These are phyloP conservation scores for Cymbopogon flexuosus DNA, from an alignment of 202 grass and related monocot species.

Conservation along the genomic window DNA sequence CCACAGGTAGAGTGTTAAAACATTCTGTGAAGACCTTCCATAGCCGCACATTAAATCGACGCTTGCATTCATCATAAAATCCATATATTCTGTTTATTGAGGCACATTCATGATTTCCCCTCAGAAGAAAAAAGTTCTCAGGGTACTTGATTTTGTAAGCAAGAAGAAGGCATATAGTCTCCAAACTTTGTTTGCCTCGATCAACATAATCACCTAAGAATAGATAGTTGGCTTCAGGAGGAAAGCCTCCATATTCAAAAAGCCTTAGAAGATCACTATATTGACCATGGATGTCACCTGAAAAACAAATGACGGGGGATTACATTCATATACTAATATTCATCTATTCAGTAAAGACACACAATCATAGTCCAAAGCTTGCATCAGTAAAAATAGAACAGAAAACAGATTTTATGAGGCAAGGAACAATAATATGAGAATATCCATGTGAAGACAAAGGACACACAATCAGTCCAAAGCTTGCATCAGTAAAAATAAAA, in stretches of 20 bases:
- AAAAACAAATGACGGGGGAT: slow-evolving; percentile 7
- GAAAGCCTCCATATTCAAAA: slow-evolving; percentile 83
- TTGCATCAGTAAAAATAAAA: not conserved
- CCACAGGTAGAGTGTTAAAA: slow-evolving; percentile 91
- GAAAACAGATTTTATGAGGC: not conserved
- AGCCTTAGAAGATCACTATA: slow-evolving; percentile 88
- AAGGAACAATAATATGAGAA: too few species aligned
- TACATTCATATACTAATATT: slow-evolving; percentile 18
- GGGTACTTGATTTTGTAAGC: slow-evolving; percentile 92
- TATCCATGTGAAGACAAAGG: not conserved
- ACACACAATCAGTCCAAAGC: not conserved
- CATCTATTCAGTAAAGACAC: not conserved
- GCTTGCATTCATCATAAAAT: slow-evolving; percentile 96
- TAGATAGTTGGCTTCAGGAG: slow-evolving; percentile 78
- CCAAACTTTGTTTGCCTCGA: slow-evolving; percentile 84
- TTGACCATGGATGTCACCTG: slow-evolving; percentile 94
- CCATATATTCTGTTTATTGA: slow-evolving; percentile 98
- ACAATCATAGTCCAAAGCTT: not conserved
- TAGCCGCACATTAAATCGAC: slow-evolving; percentile 76
- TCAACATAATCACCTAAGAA: slow-evolving; percentile 96
- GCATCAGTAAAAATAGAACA: not conserved
- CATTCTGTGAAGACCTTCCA: slow-evolving; percentile 93
- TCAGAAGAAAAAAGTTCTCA: slow-evolving; percentile 76
- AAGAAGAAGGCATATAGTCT: slow-evolving; percentile 89
- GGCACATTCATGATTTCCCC: slow-evolving; percentile 86